Evolutionary conservation across 2,329 filamentous ascomycete genomes (phyloP).

Genomic region (Blumeria hordei): DNA sequence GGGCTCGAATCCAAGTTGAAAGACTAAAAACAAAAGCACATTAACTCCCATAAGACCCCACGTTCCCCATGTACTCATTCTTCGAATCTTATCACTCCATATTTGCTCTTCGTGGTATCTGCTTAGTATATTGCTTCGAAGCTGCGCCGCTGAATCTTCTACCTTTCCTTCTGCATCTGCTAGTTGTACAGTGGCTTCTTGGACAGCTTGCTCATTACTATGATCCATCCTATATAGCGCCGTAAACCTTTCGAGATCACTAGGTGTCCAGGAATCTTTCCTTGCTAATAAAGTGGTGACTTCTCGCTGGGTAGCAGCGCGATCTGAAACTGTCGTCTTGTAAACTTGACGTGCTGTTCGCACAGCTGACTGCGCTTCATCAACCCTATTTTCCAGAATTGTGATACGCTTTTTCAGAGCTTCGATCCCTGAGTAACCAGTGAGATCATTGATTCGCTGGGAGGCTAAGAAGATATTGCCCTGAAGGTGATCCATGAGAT

Average conservation of each 20-base stretch:
- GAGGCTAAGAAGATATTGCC: slow-evolving; percentile 64
- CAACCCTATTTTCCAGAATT: slow-evolving; percentile 33
- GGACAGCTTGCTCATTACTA: slow-evolving; percentile 68
- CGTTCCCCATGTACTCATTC: slow-evolving; percentile 95
- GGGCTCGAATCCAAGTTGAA: slow-evolving; percentile 78
- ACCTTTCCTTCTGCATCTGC: slow-evolving; percentile 55
- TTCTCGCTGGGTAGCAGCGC: slow-evolving; percentile 79
- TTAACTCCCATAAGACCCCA: slow-evolving; percentile 97
- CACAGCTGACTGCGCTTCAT: slow-evolving; percentile 37
- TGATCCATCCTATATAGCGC: slow-evolving; percentile 79
- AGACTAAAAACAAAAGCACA: slow-evolving; percentile 62
- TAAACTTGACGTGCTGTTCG: slow-evolving; percentile 50
- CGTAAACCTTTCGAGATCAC: slow-evolving; percentile 86
- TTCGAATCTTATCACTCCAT: slow-evolving; percentile 90
- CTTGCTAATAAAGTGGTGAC: slow-evolving; percentile 82
- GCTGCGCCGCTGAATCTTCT: slow-evolving; percentile 47
- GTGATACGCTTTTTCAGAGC: slow-evolving; percentile 58
- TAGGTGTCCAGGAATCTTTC: slow-evolving; percentile 74
- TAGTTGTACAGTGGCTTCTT: slow-evolving; percentile 44
- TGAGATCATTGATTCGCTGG: slow-evolving; percentile 78
- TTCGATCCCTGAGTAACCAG: slow-evolving; percentile 83
- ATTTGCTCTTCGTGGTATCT: slow-evolving; percentile 98
- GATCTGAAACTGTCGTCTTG: slow-evolving; percentile 59
- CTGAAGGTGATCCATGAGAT: slow-evolving; percentile 74
- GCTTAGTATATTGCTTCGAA: slow-evolving; percentile 65